These are phyloP conservation scores for Talinum fruticosum DNA, from an alignment of 148 eudicot genomes.

Conservation along the genomic window DNA sequence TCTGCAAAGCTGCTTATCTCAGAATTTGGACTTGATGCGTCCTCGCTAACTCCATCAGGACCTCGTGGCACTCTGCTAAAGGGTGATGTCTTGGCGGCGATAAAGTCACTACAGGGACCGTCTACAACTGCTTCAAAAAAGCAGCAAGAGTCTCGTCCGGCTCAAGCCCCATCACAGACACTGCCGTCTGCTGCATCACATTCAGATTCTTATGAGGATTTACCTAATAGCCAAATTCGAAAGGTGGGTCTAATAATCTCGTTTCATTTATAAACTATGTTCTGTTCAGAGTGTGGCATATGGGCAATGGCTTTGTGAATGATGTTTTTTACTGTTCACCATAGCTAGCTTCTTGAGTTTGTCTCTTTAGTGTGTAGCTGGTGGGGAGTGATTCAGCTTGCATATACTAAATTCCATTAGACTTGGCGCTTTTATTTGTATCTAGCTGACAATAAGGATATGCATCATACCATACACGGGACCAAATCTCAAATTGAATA, in stretches of 20 bases:
- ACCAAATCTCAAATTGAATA: neutral
- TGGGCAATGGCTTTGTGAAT: neutral
- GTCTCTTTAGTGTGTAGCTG: neutral
- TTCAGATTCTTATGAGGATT: constrained; percentile 54
- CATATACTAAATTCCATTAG: neutral
- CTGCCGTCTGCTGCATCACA: constrained; percentile 35
- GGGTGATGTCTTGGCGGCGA: constrained; percentile 85
- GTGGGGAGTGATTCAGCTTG: neutral
- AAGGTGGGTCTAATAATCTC: constrained; percentile 44
- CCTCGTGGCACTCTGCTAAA: constrained; percentile 89
- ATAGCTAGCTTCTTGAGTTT: neutral
- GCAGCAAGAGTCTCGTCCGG: constrained; percentile 38
- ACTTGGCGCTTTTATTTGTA: neutral
- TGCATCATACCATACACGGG: neutral
- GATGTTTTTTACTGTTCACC: neutral
- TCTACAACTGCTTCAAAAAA: constrained; percentile 33
- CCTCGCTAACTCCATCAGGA: constrained; percentile 78
- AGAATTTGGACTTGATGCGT: constrained; percentile 72
- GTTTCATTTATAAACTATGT: neutral
- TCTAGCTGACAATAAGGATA: neutral
- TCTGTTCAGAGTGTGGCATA: neutral
- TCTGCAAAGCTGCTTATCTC: constrained; percentile 79
- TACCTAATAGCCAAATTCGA: constrained; percentile 93
- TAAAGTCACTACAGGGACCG: constrained; percentile 72
- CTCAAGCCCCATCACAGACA: constrained; percentile 36